Percentiles rank a stretch among this genome's conserved stretches.
These are phyloP conservation scores for Lactarius hengduanensis DNA, from an alignment of 768 basidiomycete species.

Conservation along the genomic window DNA sequence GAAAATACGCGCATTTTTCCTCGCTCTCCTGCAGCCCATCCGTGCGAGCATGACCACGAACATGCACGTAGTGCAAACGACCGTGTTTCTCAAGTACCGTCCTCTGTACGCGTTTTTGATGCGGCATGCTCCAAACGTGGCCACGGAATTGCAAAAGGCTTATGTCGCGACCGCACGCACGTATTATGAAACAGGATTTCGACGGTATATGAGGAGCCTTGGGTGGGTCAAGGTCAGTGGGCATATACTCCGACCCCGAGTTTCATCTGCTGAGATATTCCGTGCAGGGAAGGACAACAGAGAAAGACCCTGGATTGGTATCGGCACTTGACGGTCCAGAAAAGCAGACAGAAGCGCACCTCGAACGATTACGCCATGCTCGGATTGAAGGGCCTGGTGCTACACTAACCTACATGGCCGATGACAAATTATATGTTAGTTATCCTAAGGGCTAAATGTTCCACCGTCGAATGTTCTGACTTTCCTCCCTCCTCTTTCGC, in stretches of 20 bases:
- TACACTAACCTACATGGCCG: conserved; percentile 83
- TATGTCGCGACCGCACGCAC: conserved; percentile 81
- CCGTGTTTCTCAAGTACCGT: conserved; percentile 78
- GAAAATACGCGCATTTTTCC: conserved; percentile 84
- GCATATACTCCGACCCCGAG: not conserved
- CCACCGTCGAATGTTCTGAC: conserved; percentile 6
- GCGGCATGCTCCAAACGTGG: conserved; percentile 76
- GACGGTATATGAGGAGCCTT: conserved; percentile 83
- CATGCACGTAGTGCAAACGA: conserved; percentile 89
- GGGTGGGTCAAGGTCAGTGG: conserved; percentile 67
- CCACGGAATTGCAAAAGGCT: conserved; percentile 82
- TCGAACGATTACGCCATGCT: conserved; percentile 61
- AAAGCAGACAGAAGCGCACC: conserved; percentile 40
- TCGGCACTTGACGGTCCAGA: conserved; percentile 44
- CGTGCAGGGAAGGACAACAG: conserved; percentile 58
- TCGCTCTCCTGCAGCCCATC: conserved; percentile 80
- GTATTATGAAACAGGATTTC: conserved; percentile 95
- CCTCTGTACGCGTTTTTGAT: conserved; percentile 83
- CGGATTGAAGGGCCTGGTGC: conserved; percentile 79
- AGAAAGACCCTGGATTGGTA: conserved; percentile 68
- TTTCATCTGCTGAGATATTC: not conserved
- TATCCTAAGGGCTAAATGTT: conserved; percentile 21
- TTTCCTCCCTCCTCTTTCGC: not conserved
- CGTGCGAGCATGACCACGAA: conserved; percentile 84
- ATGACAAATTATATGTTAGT: conserved; percentile 82